Percentiles rank a stretch among this genome's conserved stretches.
Evolutionary conservation across 1,139 yeast species (phyloP).

Genomic region (Scheffersomyces illinoinensis): DNA sequence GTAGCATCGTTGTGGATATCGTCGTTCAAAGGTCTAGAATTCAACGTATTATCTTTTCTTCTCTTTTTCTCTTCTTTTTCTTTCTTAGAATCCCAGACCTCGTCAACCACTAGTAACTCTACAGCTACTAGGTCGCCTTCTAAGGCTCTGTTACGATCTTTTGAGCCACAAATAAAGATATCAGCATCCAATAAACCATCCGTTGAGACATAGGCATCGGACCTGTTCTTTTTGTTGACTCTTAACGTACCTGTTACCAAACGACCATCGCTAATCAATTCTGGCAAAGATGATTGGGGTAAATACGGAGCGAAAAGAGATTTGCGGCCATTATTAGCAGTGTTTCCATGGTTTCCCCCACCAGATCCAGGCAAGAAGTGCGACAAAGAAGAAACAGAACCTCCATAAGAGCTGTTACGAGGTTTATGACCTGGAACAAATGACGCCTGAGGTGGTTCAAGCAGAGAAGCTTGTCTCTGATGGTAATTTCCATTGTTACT

Average conservation of each 20-base stretch:
- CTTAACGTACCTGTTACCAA: constrained; percentile 90
- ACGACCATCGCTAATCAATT: constrained; percentile 83
- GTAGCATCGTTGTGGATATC: constrained; percentile 75
- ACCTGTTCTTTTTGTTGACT: constrained; percentile 92
- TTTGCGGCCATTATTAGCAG: constrained; percentile 57
- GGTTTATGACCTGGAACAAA: constrained; percentile 83
- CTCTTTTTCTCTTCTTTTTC: constrained; percentile 97
- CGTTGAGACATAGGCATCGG: constrained; percentile 96
- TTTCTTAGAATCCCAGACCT: constrained; percentile 94
- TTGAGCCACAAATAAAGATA: constrained; percentile 97
- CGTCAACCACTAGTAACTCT: constrained; percentile 90
- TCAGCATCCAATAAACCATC: constrained; percentile 96
- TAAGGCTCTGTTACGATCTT: constrained; percentile 94
- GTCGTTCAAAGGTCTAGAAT: constrained; percentile 46
- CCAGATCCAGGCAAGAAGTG: constrained; percentile 34
- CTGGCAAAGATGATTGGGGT: constrained; percentile 92
- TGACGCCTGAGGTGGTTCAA: constrained; percentile 50
- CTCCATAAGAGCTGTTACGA: constrained; percentile 63
- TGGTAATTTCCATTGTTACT: constrained; percentile 10
- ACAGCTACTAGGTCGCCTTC: constrained; percentile 97
- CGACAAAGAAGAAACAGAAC: constrained; percentile 62
- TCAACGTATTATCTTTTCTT: constrained; percentile 66
- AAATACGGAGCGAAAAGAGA: constrained; percentile 94
- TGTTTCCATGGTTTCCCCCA: constrained; percentile 20
- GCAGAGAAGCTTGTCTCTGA: constrained; percentile 23